Evolutionary conservation across 805 yeast species (phyloP).

Genomic region (Debaryomyces castellii): DNA sequence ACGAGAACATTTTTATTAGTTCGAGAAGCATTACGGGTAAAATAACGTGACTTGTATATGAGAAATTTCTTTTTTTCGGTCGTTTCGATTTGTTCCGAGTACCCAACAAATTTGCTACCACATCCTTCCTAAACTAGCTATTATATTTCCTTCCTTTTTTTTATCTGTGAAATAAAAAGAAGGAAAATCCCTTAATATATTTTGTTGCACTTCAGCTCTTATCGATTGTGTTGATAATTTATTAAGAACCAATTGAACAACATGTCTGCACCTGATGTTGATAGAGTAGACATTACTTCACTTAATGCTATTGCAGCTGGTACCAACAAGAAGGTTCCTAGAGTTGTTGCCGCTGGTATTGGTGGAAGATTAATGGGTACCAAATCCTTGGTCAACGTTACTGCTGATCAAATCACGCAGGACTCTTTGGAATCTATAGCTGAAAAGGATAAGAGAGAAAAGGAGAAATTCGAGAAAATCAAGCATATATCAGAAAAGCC

Average conservation of each 20-base stretch:
- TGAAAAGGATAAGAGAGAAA: constrained; percentile 39
- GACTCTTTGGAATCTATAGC: constrained; percentile 46
- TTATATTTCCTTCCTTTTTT: not conserved
- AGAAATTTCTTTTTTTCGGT: not conserved
- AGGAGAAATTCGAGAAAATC: constrained; percentile 36
- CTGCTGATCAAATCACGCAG: constrained; percentile 60
- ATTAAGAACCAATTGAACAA: not conserved
- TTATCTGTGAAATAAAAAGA: not conserved
- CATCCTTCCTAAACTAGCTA: not conserved
- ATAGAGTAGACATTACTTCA: constrained; percentile 56
- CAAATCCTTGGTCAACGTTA: constrained; percentile 63
- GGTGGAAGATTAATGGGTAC: constrained; percentile 84
- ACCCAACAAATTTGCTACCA: constrained; percentile 1
- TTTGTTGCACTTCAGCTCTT: not conserved
- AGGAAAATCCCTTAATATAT: not conserved
- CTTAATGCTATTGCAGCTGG: constrained; percentile 85
- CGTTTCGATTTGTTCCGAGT: not conserved
- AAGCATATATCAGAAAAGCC: constrained; percentile 75
- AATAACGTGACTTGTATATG: not conserved
- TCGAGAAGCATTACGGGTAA: too few species aligned
- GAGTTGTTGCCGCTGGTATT: constrained; percentile 75
- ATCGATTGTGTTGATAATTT: not conserved
- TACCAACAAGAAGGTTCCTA: constrained; percentile 63
- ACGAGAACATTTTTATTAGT: too few species aligned
- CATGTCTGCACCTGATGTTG: constrained; percentile 11